These are phyloP conservation scores for Phytophthora ramorum DNA, from an alignment of 352 stramenopile genomes.

Conservation along the genomic window DNA sequence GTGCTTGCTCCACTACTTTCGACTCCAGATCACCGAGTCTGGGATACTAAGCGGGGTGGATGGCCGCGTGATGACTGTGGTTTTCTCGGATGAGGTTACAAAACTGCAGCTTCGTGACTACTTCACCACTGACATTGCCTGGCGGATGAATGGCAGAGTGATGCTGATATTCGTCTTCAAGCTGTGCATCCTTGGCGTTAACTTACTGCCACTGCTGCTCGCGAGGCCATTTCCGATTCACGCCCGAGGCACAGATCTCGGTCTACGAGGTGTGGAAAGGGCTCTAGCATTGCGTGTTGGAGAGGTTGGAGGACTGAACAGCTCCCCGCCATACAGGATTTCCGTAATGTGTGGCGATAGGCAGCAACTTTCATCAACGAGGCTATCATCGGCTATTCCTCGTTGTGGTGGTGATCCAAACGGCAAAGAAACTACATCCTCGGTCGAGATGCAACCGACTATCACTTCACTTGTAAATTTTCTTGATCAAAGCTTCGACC, in stretches of 20 bases:
- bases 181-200: conserved; percentile 22
- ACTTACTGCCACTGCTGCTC: conserved; percentile 10
- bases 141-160: conserved; percentile 30
- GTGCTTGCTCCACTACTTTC: conserved; percentile 31
- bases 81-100: conserved; percentile 11
- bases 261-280: conserved; percentile 5
- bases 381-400: neutral
- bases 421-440: too few species aligned
- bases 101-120: conserved; percentile 22
- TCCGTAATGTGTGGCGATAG: neutral
- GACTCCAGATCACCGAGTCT: conserved; percentile 1
- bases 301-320: conserved; percentile 25
- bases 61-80: conserved; percentile 8
- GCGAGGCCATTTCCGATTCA: conserved; percentile 1
- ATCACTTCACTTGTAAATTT: too few species aligned
- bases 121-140: conserved; percentile 20
- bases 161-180: conserved; percentile 27
- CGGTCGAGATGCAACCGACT: too few species aligned
- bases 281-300: conserved; percentile 7
- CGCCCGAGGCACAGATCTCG: conserved; percentile 1
- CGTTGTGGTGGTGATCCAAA: neutral
- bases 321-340: conserved; percentile 8
- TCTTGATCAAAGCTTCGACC: too few species aligned
- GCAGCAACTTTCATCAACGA: neutral
- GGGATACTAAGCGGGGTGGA: conserved; percentile 18